Base-by-base conservation (phyloP, 139 green algal genomes). In the Dunaliella sp. region DNA sequence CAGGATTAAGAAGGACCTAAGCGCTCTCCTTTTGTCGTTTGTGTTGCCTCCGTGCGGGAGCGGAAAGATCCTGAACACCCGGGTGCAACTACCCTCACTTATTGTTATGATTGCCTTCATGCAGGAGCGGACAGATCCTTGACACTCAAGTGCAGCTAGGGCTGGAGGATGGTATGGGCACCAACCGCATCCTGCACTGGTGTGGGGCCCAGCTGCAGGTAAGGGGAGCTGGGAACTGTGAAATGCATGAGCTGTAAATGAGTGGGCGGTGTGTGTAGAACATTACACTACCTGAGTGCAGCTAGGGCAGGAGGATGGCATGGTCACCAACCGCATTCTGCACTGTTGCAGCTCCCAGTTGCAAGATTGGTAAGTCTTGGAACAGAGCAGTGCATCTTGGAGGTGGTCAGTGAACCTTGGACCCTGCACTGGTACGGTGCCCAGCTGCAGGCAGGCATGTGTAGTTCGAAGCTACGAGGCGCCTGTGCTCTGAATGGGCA, bases 401-500 rank as follows among this genome's bases (percentile, higher is more conserved):
- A n/a, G n/a, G n/a, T n/a, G n/a, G n/a, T n/a, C n/a, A n/a, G n/a
- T n/a, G n/a, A n/a, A n/a, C n/a, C n/a, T n/a, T n/a, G n/a, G n/a
- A 36, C 98, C 75, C 84, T 98, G 37, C 96, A 98, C 82, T 98
- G 96, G 95, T 96, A 93, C 72, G 95, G 95, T 1, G 95, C 94
- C 30, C 91, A 96, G 92, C 84, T 98, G 76, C 95, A 97, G 92
- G 91, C n/a, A n/a, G n/a, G n/a, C n/a, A n/a, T n/a, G n/a, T n/a
- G n/a, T 24, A 74, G 58, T 24, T 74, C 21, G 58, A 24, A 21
- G 24, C 58, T 24, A 30, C 24, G 58, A 21, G 24, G 58, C 24
- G 58, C n/a, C n/a, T n/a, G n/a, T n/a, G n/a, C n/a, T 65, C 7
- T 65, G 48, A 26, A 16, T 65, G 48, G 48, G 48, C n/a, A n/a